Evolutionary conservation across 129 eudicot genomes (phyloP), one percentile per base, ranked within the genome.

Genomic region (Lonicera japonica): DNA sequence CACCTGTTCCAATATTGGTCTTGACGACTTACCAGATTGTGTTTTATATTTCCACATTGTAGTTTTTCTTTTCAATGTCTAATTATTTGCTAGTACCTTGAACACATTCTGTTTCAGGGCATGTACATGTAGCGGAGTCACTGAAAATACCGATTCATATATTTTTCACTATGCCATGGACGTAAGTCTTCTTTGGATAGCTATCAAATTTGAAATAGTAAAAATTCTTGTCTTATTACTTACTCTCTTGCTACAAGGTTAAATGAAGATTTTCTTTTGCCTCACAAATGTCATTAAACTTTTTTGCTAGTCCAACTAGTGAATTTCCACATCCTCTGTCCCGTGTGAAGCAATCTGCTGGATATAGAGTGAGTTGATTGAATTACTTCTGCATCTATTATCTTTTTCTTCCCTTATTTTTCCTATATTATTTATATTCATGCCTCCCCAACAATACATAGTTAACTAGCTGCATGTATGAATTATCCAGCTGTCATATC

Each of bases 101-200:
- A 21, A 58, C 60, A 56, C 52, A 38, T 39, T 46, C 56, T 60
- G 24, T 61, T 73, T 60, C 94, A 91, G 97, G 97, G 58, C 95
- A 91, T 82, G 78, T 79, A n/a, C 97, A 91, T 79, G 97, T 91
- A 71, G 97, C 97, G 0, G 97, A 91, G 88, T 84, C 97, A 61
- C 73, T 91, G 69, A 82, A 87, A 70, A 57, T 91, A 70, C 97
- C 97, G 25, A 73, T 91, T 71, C 97, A 91, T 67, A 80, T 91
- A 79, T 91, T 91, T 72, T 91, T 91, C 67, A 91, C 97, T 14
- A 91, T 91, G 97, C 97, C 97, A 53, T 91, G 97, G 97, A 91
- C 97, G 97, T 91, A 91, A 87, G 95, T 83, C 63, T 67, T 70
- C 23, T 78, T 29, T 29, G 36, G 36, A 29, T 47, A 18, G 18